A percentile compares a stretch with the other conserved stretches of the same genome.
phyloP scores from a whole-genome alignment of 345 rosid genomes.

The Gossypioides kirkii region DNA sequence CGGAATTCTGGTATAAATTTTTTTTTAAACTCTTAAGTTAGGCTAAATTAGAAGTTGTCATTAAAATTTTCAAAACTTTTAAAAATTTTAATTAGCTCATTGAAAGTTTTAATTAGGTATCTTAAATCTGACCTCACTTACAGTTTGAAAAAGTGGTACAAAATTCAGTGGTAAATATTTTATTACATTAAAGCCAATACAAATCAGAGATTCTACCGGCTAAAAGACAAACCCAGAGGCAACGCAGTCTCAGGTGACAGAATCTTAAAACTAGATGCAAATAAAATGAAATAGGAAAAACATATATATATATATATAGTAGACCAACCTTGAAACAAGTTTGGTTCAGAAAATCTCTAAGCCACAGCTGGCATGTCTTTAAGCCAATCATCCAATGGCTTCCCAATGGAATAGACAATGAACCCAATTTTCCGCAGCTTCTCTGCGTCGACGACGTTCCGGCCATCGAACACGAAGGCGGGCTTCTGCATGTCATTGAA shows the following conservation, averaged over 20 bases:
- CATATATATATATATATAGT: neutral
- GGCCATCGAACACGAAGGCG: constrained; percentile 45
- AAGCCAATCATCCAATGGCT: constrained; percentile 48
- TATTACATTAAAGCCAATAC: constrained; percentile 24
- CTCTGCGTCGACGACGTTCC: constrained; percentile 29
- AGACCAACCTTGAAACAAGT: constrained; percentile 6
- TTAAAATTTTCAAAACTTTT: no score
- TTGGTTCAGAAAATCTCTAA: constrained; percentile 5
- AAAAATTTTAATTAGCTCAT: no score
- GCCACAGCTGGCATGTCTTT: constrained; percentile 53
- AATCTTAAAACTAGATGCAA: constrained; percentile 3
- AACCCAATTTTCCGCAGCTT: constrained; percentile 44
- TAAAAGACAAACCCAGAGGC: constrained; percentile 12
- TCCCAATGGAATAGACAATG: constrained; percentile 44
- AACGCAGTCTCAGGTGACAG: constrained; percentile 4
- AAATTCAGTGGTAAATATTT: constrained; percentile 8
- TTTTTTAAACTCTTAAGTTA: no score
- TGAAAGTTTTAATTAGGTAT: no score
- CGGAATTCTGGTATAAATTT: no score
- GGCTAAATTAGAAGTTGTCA: no score
- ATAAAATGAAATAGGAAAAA: neutral
- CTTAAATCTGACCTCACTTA: no score
- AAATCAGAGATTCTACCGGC: constrained; percentile 16
- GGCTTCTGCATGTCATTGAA: constrained; percentile 40
- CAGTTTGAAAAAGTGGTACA: no score